phyloP scores from a whole-genome alignment of 371 early-diverging fungal genomes.

The Rozella allomycis region DNA sequence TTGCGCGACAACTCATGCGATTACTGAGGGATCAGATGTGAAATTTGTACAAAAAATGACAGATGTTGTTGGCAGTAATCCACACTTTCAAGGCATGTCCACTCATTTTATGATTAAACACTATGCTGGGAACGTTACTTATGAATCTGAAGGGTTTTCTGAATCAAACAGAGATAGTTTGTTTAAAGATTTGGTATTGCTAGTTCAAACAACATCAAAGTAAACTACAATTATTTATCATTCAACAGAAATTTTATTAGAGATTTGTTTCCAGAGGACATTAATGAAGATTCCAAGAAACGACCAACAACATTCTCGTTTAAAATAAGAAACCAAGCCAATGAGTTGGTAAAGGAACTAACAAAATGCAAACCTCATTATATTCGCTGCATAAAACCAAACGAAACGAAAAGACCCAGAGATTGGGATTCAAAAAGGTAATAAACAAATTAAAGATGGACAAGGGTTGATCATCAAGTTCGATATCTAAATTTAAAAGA shows the following conservation, averaged over 20 bases:
- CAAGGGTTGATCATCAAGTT: slow-evolving; percentile 70
- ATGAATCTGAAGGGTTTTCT: slow-evolving; percentile 85
- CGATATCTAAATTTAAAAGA: slow-evolving; percentile 84
- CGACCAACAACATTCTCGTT: slow-evolving; percentile 34
- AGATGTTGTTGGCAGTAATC: slow-evolving; percentile 14
- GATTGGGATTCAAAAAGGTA: slow-evolving; percentile 68
- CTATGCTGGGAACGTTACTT: slow-evolving; percentile 87
- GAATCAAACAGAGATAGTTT: slow-evolving; percentile 96
- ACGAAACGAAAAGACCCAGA: slow-evolving; percentile 63
- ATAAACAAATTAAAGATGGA: slow-evolving; percentile 6
- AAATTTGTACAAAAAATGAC: slow-evolving; percentile 16
- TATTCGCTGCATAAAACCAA: slow-evolving; percentile 97
- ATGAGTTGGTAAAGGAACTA: slow-evolving; percentile 61
- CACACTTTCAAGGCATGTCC: slow-evolving; percentile 57
- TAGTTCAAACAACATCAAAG: slow-evolving; percentile 1
- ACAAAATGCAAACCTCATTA: slow-evolving; percentile 92
- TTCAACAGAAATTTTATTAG: slow-evolving; percentile 15
- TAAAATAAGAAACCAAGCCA: slow-evolving; percentile 24
- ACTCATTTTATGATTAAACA: slow-evolving; percentile 61
- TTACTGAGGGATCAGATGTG: slow-evolving; percentile 35
- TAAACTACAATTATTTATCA: too few relatives aligned
- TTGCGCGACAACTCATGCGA: slow-evolving; percentile 71
- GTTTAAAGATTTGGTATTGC: neutral
- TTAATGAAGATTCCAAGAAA: slow-evolving; percentile 65
- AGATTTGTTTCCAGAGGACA: slow-evolving; percentile 55